phyloP scores from a whole-genome alignment of 805 yeast genomes.

The Komagataella ulmi region DNA sequence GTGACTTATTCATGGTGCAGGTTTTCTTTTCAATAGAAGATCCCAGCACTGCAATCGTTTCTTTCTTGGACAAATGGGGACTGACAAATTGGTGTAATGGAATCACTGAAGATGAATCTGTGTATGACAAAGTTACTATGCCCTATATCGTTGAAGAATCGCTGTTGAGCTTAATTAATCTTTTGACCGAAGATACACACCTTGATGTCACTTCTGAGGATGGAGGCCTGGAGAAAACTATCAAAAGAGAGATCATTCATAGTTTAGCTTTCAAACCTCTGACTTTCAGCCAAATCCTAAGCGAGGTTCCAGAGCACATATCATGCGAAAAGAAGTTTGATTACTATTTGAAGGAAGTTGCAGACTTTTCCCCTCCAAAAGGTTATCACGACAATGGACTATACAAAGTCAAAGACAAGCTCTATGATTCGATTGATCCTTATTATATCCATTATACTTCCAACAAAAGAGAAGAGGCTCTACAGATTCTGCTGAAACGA shows the following conservation, averaged over 20 bases:
- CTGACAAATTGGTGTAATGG: constrained; percentile 39
- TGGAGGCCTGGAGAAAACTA: constrained; percentile 33
- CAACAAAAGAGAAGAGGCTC: constrained; percentile 77
- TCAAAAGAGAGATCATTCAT: constrained; percentile 68
- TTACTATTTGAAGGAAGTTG: constrained; percentile 36
- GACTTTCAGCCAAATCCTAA: constrained; percentile 56
- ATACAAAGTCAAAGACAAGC: constrained; percentile 52
- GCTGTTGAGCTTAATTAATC: constrained; percentile 48
- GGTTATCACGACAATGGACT: constrained; percentile 45
- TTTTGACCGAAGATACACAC: constrained; percentile 55
- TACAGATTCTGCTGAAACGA: constrained; percentile 41
- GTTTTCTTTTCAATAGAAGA: constrained; percentile 34
- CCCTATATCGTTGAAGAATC: constrained; percentile 72
- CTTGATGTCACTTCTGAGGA: constrained; percentile 34
- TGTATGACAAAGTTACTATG: constrained; percentile 32
- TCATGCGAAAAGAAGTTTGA: constrained; percentile 66
- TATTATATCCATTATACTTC: constrained; percentile 68
- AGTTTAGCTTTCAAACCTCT: constrained; percentile 64
- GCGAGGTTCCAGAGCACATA: constrained; percentile 65
- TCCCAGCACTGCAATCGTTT: constrained; percentile 41
- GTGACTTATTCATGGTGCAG: constrained; percentile 70
- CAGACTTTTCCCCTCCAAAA: constrained; percentile 50
- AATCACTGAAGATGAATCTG: constrained; percentile 17
- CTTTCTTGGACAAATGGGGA: constrained; percentile 61
- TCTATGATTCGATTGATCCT: constrained; percentile 53